phyloP scores from a whole-genome alignment of 768 basidiomycete genomes.

The Lactarius vividus region DNA sequence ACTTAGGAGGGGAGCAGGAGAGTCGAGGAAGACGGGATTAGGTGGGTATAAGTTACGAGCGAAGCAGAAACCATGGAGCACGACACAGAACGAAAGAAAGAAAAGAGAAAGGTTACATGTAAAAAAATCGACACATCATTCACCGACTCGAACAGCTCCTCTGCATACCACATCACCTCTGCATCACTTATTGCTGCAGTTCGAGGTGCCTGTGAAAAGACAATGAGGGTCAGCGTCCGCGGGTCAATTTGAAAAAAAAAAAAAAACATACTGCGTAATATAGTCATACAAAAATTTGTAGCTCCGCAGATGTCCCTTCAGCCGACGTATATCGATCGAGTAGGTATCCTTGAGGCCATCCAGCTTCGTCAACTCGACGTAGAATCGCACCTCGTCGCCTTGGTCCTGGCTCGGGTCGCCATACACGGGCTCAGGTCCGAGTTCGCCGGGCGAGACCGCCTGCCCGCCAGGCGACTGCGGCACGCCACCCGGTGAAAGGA shows the following conservation, averaged over 20 bases:
- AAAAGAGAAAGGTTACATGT: background rate
- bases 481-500: constrained; percentile 2
- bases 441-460: constrained; percentile 28
- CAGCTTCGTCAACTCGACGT: constrained; percentile 88
- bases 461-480: constrained; percentile 24
- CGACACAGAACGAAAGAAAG: background rate
- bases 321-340: constrained; percentile 85
- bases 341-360: constrained; percentile 88
- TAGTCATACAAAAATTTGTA: constrained; percentile 92
- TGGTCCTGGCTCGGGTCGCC: constrained; percentile 79
- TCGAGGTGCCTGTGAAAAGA: constrained; percentile 14
- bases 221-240: background rate
- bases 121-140: constrained; percentile 9
- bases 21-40: constrained; percentile 8
- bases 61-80: constrained; percentile 10
- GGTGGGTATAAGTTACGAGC: constrained; percentile 16
- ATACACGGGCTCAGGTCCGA: constrained; percentile 61
- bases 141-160: background rate
- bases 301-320: constrained; percentile 90
- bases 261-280: constrained; percentile 69
- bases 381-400: constrained; percentile 96
- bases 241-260: constrained; percentile 19
- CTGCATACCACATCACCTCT: background rate
- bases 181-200: constrained; percentile 10
- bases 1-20: background rate